Evolutionary conservation across 2,329 filamentous ascomycete species (phyloP).

Genomic region (Phyllosticta citribraziliensis): DNA sequence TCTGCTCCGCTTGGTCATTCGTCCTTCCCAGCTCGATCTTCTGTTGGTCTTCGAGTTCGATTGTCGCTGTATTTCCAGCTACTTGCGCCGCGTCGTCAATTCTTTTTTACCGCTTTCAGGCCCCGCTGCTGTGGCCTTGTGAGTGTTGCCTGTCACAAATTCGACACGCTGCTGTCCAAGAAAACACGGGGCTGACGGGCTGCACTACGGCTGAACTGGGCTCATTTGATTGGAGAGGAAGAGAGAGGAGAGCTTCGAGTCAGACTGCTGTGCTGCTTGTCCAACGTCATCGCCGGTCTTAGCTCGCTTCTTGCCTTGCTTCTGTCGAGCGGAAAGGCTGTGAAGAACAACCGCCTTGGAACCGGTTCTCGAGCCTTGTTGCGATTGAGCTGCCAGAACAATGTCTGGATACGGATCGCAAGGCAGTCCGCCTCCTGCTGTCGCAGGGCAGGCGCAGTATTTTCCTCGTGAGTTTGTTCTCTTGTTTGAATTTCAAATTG

Average conservation of each 20-base stretch:
- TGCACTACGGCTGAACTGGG: neutral
- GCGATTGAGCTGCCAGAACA: neutral
- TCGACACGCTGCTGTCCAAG: neutral
- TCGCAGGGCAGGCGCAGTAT: conserved; percentile 26
- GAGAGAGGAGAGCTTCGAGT: neutral
- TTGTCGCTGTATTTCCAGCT: no score
- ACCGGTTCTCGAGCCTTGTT: neutral
- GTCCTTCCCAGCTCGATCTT: neutral
- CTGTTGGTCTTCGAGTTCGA: neutral
- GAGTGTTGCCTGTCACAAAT: neutral
- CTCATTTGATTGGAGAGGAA: neutral
- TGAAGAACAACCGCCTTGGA: neutral
- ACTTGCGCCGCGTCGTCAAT: no score
- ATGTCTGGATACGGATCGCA: conserved; percentile 7
- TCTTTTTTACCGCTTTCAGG: neutral
- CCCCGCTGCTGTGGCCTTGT: neutral
- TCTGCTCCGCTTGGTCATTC: neutral
- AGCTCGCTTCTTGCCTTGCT: neutral
- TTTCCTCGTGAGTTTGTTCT: conserved; percentile 19
- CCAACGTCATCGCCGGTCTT: neutral
- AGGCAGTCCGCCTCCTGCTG: neutral
- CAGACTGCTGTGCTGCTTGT: neutral
- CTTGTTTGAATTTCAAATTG: neutral
- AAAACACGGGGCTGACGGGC: neutral
- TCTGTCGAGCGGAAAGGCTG: neutral